Conservation (phyloP, 192 early-diverging fungal species). For the Gigaspora rosea region DNA sequence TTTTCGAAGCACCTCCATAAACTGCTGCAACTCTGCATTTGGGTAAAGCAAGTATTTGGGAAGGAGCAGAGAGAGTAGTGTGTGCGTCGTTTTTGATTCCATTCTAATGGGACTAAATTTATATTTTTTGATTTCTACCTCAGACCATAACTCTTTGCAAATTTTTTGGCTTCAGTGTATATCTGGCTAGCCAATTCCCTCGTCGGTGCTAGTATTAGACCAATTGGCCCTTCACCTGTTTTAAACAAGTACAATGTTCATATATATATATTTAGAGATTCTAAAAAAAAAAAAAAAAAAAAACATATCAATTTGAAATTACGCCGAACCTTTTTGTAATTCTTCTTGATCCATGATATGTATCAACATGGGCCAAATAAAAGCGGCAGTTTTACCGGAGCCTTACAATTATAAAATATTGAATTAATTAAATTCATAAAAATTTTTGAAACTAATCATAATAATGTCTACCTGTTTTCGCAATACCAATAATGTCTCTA, state of each 20-base stretch:
- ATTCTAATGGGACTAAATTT: conserved; percentile 23
- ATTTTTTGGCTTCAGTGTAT: conserved; percentile 75
- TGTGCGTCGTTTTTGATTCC: conserved; percentile 30
- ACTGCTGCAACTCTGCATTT: conserved; percentile 59
- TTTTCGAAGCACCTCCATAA: conserved; percentile 81
- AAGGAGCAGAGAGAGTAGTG: conserved; percentile 32
- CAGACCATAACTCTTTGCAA: conserved; percentile 73
- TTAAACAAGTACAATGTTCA: too few species aligned
- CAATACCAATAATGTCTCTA: conserved; percentile 83
- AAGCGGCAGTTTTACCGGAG: conserved; percentile 85
- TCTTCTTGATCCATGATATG: conserved; percentile 87
- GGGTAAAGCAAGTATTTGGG: conserved; percentile 6
- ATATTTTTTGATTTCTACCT: conserved; percentile 41
- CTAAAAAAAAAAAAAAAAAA: not conserved
- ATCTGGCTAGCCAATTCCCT: conserved; percentile 81
- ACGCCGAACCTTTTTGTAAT: conserved; percentile 46
- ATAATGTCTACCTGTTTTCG: conserved; percentile 63
- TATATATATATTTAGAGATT: not conserved
- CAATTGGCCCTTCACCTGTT: conserved; percentile 79
- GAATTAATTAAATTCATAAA: not conserved
- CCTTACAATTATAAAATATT: conserved; percentile 32
- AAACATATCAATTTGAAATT: not conserved
- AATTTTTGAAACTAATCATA: not conserved
- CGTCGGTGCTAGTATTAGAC: conserved; percentile 76
- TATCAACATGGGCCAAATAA: conserved; percentile 79